These are phyloP conservation scores for Alternaria novae-zelandiae DNA, from an alignment of 2,329 filamentous ascomycete genomes.

Conservation along the genomic window DNA sequence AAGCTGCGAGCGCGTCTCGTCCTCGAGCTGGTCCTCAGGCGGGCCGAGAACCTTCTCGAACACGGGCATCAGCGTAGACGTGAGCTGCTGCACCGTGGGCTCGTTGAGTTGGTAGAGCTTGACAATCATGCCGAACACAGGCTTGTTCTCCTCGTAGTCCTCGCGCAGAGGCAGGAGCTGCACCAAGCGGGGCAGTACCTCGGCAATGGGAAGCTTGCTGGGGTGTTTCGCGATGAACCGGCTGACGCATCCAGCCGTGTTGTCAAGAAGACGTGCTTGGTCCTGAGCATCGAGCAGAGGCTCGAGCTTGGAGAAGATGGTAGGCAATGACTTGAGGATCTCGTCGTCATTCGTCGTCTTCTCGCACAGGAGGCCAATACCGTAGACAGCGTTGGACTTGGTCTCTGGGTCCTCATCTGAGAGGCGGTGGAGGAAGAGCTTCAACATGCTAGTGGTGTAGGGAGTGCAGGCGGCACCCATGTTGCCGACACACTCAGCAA, in stretches of 20 bases:
- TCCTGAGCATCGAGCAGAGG: conserved; percentile 78
- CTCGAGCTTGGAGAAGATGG: conserved; percentile 85
- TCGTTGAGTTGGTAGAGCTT: conserved; percentile 79
- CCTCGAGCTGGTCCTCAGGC: conserved; percentile 77
- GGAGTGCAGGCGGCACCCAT: conserved; percentile 83
- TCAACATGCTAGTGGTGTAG: conserved; percentile 77
- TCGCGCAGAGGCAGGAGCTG: conserved; percentile 84
- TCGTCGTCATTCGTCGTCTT: conserved; percentile 77
- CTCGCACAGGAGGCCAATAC: conserved; percentile 81
- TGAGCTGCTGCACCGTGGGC: conserved; percentile 71
- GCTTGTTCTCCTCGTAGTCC: conserved; percentile 95
- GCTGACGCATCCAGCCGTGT: conserved; percentile 87
- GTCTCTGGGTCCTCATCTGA: conserved; percentile 89
- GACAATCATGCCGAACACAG: conserved; percentile 88
- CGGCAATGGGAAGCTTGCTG: conserved; percentile 77
- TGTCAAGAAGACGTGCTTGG: conserved; percentile 85
- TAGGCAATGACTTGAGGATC: conserved; percentile 75
- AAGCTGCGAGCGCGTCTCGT: conserved; percentile 71
- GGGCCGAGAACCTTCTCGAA: conserved; percentile 75
- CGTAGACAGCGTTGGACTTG: conserved; percentile 95
- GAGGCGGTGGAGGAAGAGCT: conserved; percentile 83
- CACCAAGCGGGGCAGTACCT: conserved; percentile 82
- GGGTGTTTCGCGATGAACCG: conserved; percentile 91
- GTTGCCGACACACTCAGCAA: conserved; percentile 87
- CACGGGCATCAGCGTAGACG: conserved; percentile 70